Base-by-base conservation (phyloP, 1,139 yeast genomes). In the Sugiyamaella pinicola region DNA sequence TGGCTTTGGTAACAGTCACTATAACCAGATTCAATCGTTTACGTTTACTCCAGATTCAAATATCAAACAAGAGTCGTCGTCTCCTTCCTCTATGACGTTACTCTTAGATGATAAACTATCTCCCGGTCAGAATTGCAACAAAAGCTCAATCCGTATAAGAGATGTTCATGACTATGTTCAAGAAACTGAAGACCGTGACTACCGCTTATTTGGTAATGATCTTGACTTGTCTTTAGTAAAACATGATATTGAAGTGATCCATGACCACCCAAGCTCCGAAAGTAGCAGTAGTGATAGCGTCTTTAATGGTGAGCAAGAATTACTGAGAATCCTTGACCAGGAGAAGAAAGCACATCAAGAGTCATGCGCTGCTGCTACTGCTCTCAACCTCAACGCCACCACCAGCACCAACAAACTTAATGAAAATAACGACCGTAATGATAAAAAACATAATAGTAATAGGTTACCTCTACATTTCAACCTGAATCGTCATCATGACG, bases 201-300 rank as follows among this genome's bases (percentile, higher is more conserved):
- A 37, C 15, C 18, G 28, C 13, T 26, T 46, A 10, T 46, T 46
- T 38, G 33, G 18, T 9, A 39, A 31, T 31, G 41, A 39, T 19
- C 15, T 39, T 8, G 24, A 47, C 31, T 12, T 47, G 5, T 24
- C 28, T 7, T 28, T 40, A 31, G 46, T 15, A 3, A 24, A 39
- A 9, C 22, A 47, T 29, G 33, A 19, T 44, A n/a, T n/a, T n/a
- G 38, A 46, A 3, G 19, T 37, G 15, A 38, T 35, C 19, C 40
- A 15, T n/a, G 49, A 46, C 22, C 49, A 46, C 22, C 49, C 49
- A 10, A 46, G 44, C 19, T 37, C 49, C 9, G 49, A 39, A 35
- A 46, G 49, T 19, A 46, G 49, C 35, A 33, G 49, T 10, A 34
- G 31, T 12, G 43, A 39, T 21, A 46, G 49, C 29, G 15, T 29